Conservation (phyloP, 257 asterid genomes). For the Paraleonurus japonicus region DNA sequence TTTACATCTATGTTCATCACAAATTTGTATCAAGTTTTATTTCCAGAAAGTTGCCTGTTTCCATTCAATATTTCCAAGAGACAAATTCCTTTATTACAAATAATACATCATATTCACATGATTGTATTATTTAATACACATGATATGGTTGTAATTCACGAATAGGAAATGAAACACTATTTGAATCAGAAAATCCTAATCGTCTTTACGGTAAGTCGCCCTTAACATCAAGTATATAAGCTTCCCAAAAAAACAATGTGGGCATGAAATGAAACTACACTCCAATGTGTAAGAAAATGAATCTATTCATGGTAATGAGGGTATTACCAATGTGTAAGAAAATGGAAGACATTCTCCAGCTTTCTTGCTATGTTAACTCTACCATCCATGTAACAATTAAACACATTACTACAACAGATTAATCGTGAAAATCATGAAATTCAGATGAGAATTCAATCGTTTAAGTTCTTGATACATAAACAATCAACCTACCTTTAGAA, state of each 20-base stretch:
- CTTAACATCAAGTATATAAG: too few species aligned
- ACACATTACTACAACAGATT: background rate
- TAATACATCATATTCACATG: too few species aligned
- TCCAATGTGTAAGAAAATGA: background rate
- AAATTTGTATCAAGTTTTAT: background rate
- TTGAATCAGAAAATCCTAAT: too few species aligned
- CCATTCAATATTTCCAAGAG: too few species aligned
- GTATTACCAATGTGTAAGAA: background rate
- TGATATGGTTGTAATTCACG: too few species aligned
- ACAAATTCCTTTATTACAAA: too few species aligned
- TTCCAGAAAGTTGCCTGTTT: background rate
- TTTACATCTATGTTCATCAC: background rate
- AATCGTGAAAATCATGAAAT: background rate
- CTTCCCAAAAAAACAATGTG: too few species aligned
- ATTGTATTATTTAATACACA: too few species aligned
- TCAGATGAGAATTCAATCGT: background rate
- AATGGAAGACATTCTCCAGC: background rate
- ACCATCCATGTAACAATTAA: background rate
- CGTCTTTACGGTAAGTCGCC: too few species aligned
- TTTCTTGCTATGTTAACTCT: background rate
- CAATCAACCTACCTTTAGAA: slow-evolving; percentile 41
- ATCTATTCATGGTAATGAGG: background rate
- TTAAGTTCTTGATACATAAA: background rate
- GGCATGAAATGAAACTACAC: background rate
- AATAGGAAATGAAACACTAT: too few species aligned